Evolutionary conservation across 768 basidiomycete genomes (phyloP), one percentile per base, ranked within the genome.

Genomic region (Serendipita vermifera): DNA sequence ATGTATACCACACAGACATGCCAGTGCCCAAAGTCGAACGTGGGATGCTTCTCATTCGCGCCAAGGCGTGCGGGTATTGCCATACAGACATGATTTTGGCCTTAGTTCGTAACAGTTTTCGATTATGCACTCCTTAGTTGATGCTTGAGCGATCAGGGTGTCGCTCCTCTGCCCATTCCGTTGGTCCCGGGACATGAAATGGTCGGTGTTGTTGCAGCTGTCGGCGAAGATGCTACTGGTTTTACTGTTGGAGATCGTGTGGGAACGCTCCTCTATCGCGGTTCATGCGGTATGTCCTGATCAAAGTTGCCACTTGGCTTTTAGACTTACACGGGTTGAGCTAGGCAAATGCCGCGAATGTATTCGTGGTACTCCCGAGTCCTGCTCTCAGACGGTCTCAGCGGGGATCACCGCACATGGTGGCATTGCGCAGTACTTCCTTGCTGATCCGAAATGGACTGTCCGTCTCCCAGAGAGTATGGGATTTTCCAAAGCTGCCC

Each of bases 141-240:
- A 55, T 38, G 38, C 20, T 38, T 36, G 27, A 38, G 36, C 53
- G 43, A 22, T 15, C 17, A 39, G 24, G 38, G 35, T 24, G 46
- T n/a, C 24, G 32, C 22, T 11, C 43, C 33, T 22, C 38, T 41
- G 33, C 54, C 29, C 5, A 24, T 56, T 9, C 55, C 38, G 20
- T 39, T 36, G 17, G 38, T 59, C 40, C 54, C 58, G 3, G 55
- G 54, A 22, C 58, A 59, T 33, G 58, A 59, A 29, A 41, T 39
- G 5, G 29, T 54, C 17, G 58, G 58, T 3, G 39, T 39, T 15
- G 46, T 58, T 33, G 54, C 39, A 13, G 58, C 58, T 13, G 22
- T 58, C 22, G 58, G 58, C 35, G 38, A 55, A 3, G 54, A 14
- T 5, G 58, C 41, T 5, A 38, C 26, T 29, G 9, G 40, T 9